Percentiles rank a stretch among this genome's conserved stretches.
Conservation (phyloP, 257 asterid species). For the Euphrasia confusa region DNA sequence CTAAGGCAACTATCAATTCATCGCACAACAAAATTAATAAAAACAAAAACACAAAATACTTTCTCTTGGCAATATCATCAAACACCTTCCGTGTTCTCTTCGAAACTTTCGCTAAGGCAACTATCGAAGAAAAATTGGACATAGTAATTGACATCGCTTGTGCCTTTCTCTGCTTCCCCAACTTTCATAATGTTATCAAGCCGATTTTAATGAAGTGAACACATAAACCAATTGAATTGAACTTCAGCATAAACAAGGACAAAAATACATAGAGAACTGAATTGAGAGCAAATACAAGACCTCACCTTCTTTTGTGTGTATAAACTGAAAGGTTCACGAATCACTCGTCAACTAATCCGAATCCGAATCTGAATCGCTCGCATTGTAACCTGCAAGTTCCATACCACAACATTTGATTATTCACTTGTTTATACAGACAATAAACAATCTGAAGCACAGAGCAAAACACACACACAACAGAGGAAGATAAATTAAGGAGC, state of each 20-base stretch:
- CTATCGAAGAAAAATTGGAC: too few species aligned
- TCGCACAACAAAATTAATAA: too few species aligned
- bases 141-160: too few species aligned
- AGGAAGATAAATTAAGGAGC: neutral
- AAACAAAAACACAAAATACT: too few species aligned
- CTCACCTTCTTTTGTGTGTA: constrained; percentile 30
- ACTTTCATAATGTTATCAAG: neutral
- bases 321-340: constrained; percentile 29
- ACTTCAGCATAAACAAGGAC: neutral
- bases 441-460: neutral
- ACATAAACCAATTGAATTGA: neutral
- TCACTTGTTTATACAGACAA: constrained; percentile 2
- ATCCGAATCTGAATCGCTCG: constrained; percentile 80
- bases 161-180: too few species aligned
- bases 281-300: neutral
- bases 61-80: too few species aligned
- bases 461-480: neutral
- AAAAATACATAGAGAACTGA: neutral
- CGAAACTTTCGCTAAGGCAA: too few species aligned
- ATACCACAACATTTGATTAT: neutral
- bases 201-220: neutral
- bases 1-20: neutral
- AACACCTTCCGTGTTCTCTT: too few species aligned
- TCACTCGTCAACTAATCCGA: constrained; percentile 43
- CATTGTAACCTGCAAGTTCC: constrained; percentile 55